phyloP scores from a whole-genome alignment of 1,284 basidiomycete species.

The Cryptococcus wingfieldii region DNA sequence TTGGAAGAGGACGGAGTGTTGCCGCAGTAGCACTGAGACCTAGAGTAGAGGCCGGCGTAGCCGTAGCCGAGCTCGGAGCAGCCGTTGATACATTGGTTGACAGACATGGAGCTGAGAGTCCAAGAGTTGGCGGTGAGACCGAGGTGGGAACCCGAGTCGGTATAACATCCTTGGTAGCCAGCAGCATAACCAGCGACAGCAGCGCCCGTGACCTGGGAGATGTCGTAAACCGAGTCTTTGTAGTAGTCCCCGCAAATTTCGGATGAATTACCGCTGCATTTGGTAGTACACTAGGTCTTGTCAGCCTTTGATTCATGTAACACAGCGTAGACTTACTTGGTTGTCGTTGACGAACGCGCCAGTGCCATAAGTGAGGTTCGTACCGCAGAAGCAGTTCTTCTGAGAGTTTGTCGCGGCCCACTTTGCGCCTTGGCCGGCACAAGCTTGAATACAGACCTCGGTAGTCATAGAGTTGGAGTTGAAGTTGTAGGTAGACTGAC shows the following conservation, averaged over 20 bases:
- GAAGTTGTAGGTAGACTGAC: conserved; percentile 18
- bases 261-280: conserved; percentile 24
- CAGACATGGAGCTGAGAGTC: conserved; percentile 7
- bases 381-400: conserved; percentile 24
- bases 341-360: conserved; percentile 14
- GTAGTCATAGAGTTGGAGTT: conserved; percentile 17
- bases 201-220: conserved; percentile 11
- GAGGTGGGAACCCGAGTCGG: conserved; percentile 7
- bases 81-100: conserved; percentile 21
- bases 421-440: conserved; percentile 10
- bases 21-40: conserved; percentile 16
- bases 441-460: conserved; percentile 16
- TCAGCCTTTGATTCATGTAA: no score
- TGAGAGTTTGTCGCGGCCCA: conserved; percentile 16
- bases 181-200: conserved; percentile 9
- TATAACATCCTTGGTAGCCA: conserved; percentile 18
- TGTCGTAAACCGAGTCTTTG: conserved; percentile 22
- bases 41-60: conserved; percentile 17
- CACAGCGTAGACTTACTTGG: no score
- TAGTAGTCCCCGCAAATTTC: conserved; percentile 28
- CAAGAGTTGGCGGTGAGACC: conserved; percentile 13
- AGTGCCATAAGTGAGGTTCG: conserved; percentile 13
- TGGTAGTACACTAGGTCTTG: conserved; percentile 16
- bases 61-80: conserved; percentile 27
- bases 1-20: neutral